Conservation (phyloP, 169 alveolate species). For the Eimeria brunetti region DNA sequence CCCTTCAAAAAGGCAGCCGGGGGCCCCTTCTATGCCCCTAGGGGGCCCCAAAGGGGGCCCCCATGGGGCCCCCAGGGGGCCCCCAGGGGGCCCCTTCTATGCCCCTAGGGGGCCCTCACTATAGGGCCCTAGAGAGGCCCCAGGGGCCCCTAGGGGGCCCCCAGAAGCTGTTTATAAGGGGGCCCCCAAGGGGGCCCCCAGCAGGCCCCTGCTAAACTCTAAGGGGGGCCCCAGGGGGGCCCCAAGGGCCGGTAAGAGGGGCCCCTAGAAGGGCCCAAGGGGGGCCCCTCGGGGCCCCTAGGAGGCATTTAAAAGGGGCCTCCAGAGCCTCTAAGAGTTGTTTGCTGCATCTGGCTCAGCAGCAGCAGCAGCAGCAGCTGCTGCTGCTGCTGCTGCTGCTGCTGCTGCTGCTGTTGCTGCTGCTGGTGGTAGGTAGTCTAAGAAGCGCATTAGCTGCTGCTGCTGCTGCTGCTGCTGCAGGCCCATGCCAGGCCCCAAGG, state of each 20-base stretch:
- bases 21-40: too few relatives aligned
- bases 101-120: neutral
- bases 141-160: neutral
- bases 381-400: neutral
- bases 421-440: neutral
- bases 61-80: neutral
- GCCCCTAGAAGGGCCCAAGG: too few relatives aligned
- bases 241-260: too few relatives aligned
- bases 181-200: neutral
- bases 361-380: neutral
- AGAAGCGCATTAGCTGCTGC: neutral
- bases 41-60: neutral
- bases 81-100: neutral
- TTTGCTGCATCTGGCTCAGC: neutral
- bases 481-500: too few relatives aligned
- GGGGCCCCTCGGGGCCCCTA: too few relatives aligned
- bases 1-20: too few relatives aligned
- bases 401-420: neutral
- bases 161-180: too few relatives aligned
- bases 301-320: too few relatives aligned
- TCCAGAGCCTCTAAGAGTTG: too few relatives aligned
- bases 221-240: too few relatives aligned
- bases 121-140: neutral
- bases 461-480: conserved; percentile 21
- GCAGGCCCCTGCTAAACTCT: neutral